Evolutionary conservation across 2,329 filamentous ascomycete species (phyloP), one percentile per base, ranked within the genome.

Genomic region (Fusarium nurragi): DNA sequence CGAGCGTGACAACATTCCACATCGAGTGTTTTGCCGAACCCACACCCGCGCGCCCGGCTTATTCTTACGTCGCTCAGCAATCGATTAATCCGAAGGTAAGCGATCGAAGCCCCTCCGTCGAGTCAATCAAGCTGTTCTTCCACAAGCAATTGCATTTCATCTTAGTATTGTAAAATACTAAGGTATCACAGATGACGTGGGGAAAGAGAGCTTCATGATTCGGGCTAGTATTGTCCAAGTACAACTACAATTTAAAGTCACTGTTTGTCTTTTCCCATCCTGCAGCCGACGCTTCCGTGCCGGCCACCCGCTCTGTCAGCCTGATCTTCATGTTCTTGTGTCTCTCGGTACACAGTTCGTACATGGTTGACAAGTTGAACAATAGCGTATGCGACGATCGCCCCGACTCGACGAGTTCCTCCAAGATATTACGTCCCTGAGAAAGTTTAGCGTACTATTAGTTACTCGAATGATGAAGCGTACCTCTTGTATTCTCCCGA

Each of bases 301-400:
- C 79, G 1, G 92, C 89, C 18, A 95, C 83, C 48, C 83, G 85
- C 70, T 93, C 90, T 3, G 90, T 88, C 18, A 98, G 80, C 23
- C 80, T 81, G 26, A 86, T 77, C 81, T 98, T 98, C 69, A 90
- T 77, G 13, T 84, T 84, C 45, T 86, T 82, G 38, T 92, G 86
- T 62, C 86, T 85, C 70, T 98, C 94, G 0, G 91, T 94, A 74
- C 91, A 95, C 9, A 98, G 83, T 77, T 98, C 95, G 74, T 97
- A 98, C 70, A 97, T 87, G 0, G 94, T 98, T 12, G 89, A 88
- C 13, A 99, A 78, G 74, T 98, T 98, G 78, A 97, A 97, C 0
- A 96, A 86, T 4, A 97, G 79, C 1, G 91, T 91, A 64, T 91
- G 89, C 56, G 94, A 97, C 0, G 87, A 86, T 37, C 86, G 81